Conservation (phyloP, 331 rosid species). For the Cydonia oblonga region DNA sequence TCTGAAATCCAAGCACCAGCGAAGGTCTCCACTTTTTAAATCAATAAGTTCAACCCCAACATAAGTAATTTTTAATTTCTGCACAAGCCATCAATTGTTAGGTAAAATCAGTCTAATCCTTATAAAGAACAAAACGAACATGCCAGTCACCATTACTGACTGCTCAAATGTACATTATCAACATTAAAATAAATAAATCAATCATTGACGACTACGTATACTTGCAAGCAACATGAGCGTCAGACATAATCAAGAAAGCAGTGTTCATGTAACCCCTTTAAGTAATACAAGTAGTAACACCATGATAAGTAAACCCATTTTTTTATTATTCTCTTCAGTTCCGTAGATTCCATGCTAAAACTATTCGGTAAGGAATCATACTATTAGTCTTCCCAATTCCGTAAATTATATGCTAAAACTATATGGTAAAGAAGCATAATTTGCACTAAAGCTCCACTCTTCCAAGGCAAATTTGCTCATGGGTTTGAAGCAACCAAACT, state of each 20-base stretch:
- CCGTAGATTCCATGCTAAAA: background rate
- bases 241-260: background rate
- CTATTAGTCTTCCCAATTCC: background rate
- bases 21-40: conserved; percentile 75
- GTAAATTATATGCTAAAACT: background rate
- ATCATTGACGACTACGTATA: background rate
- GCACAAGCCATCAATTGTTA: conserved; percentile 28
- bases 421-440: background rate
- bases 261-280: background rate
- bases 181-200: background rate
- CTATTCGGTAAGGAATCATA: background rate
- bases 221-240: background rate
- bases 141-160: background rate
- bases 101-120: conserved; percentile 8
- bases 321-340: background rate
- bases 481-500: background rate
- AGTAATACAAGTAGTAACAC: background rate
- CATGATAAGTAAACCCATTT: background rate
- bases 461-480: background rate
- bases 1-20: conserved; percentile 99
- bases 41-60: conserved; percentile 82
- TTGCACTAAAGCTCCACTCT: background rate
- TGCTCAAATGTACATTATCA: background rate
- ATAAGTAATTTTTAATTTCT: conserved; percentile 84
- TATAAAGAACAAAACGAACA: background rate